A percentile compares a stretch with the other conserved stretches of the same genome.
These are phyloP conservation scores for Solanum sejunctum DNA, from an alignment of 257 asterid genomes.

Conservation along the genomic window DNA sequence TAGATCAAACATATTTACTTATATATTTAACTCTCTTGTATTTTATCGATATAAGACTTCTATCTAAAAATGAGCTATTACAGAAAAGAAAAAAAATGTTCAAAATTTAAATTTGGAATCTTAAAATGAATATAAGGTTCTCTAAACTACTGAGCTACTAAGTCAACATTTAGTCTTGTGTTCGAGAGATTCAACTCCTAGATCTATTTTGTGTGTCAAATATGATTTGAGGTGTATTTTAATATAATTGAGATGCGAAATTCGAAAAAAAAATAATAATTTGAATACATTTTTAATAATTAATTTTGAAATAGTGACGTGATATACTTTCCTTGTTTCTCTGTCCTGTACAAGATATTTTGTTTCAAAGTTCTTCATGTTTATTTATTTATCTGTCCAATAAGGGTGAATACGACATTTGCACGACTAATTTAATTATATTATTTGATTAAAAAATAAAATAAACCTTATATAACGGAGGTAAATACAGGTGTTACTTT, in stretches of 20 bases:
- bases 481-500: not conserved
- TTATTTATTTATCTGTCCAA: not conserved
- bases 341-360: not conserved
- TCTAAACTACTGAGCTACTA: not conserved
- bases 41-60: too few relatives aligned
- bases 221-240: not conserved
- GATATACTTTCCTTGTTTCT: not conserved
- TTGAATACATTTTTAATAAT: too few relatives aligned
- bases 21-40: too few relatives aligned
- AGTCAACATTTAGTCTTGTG: not conserved
- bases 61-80: too few relatives aligned
- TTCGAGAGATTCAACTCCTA: not conserved
- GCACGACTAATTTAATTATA: not conserved
- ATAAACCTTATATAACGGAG: not conserved
- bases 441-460: not conserved
- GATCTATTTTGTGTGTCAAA: fast-evolving
- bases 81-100: not conserved
- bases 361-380: not conserved
- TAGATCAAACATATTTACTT: too few relatives aligned
- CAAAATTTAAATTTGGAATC: not conserved
- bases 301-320: not conserved
- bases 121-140: too few relatives aligned
- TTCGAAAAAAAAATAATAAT: too few relatives aligned
- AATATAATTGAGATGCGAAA: not conserved
- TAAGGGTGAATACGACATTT: not conserved